Conservation (phyloP, 2,329 filamentous ascomycete species). For the Aspergillus pseudonomiae region DNA sequence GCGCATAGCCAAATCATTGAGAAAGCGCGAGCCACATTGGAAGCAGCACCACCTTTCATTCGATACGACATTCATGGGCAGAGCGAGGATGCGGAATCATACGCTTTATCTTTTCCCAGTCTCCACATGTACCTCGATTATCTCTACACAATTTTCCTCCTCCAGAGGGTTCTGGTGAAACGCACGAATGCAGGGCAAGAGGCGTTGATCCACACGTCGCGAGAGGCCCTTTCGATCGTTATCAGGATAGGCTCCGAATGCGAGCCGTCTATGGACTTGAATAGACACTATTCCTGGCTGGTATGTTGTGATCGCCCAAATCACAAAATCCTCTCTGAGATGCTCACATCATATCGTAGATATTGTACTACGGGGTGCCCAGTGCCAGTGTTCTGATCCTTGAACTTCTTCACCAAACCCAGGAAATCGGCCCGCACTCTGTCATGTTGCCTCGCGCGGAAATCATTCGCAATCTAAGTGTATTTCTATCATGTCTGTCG, state of each 20-base stretch:
- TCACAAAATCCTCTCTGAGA: background rate
- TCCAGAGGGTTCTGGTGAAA: slow-evolving; percentile 38
- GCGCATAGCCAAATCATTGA: slow-evolving; percentile 27
- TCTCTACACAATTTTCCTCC: slow-evolving; percentile 39
- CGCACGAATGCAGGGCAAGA: slow-evolving; percentile 34
- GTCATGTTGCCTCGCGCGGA: slow-evolving; percentile 33
- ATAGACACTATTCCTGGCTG: slow-evolving; percentile 39
- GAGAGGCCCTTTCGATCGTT: slow-evolving; percentile 34
- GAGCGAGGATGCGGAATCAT: slow-evolving; percentile 12
- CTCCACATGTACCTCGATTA: slow-evolving; percentile 39
- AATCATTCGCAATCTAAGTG: slow-evolving; percentile 38
- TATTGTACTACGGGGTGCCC: slow-evolving; percentile 38
- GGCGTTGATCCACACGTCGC: slow-evolving; percentile 36
- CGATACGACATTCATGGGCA: slow-evolving; percentile 28
- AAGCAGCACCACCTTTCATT: slow-evolving; percentile 27
- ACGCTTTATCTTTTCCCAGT: slow-evolving; percentile 23
- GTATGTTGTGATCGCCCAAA: slow-evolving; percentile 22
- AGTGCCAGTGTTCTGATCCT: slow-evolving; percentile 37
- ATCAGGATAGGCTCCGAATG: slow-evolving; percentile 32
- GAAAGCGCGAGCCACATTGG: slow-evolving; percentile 29
- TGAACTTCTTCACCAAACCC: slow-evolving; percentile 38
- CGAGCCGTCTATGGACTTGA: slow-evolving; percentile 33
- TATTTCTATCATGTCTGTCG: slow-evolving; percentile 36
- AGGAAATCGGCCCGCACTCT: slow-evolving; percentile 29
- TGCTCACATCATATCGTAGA: slow-evolving; percentile 18